Evolutionary conservation across 805 yeast species (phyloP), one percentile per base, ranked within the genome.

Genomic region (Huiozyma sinensis): DNA sequence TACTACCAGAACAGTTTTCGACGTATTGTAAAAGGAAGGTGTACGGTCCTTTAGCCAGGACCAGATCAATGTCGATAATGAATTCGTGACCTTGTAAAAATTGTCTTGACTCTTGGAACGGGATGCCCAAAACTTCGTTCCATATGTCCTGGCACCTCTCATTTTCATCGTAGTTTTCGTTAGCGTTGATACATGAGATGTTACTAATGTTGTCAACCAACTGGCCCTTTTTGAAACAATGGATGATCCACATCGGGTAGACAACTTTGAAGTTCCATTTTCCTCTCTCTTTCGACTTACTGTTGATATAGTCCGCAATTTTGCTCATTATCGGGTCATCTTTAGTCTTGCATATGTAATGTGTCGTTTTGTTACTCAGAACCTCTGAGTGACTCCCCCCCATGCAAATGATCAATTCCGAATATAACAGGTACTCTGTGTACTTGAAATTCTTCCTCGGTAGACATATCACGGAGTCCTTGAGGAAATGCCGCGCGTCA

Each of bases 231-330:
- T 72, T 75, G 48, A 84, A 66, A 55, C 89, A 81, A 46, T 76
- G 83, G 42, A 80, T 79, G 10, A 89, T 62, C 96, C 95, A 90
- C 17, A 77, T 75, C 0, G 95, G 94, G 3, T 73, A 67, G 3
- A 89, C 92, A 11, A 80, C 71, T 40, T 73, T 69, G 33, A 83
- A 7, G 11, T 34, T 17, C 24, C 24, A 17, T 17, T 17, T 17
- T 17, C 4, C 4, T 4, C 24, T 17, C 24, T 17, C 24, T 2
- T 17, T 4, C 4, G 24, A 4, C 24, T 17, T 17, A 17, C 24
- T 17, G 24, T 17, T 17, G 24, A 17, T 17, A 4, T 17, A 17
- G 24, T 17, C 24, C 24, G 24, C 24, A 17, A 17, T 17, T 17
- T 17, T 17, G 24, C 24, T 17, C 24, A 17, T 17, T 17, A 17